Base-by-base conservation (phyloP, 768 basidiomycete species). In the Jaapia argillacea region DNA sequence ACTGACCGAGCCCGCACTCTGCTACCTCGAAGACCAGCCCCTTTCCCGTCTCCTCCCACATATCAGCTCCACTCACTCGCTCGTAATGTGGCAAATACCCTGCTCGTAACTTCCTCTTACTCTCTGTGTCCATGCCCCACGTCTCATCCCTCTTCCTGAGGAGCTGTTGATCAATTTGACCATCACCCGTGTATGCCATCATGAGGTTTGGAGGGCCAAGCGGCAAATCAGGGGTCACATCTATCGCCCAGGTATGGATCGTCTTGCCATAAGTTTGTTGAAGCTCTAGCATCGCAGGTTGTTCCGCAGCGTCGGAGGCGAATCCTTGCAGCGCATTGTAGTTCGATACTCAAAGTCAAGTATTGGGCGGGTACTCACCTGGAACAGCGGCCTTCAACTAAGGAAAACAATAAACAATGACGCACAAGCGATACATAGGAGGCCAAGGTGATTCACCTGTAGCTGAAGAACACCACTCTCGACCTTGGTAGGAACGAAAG, bases 181-280 rank as follows among this genome's bases (percentile, higher is more conserved):
- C 56, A 40, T 69, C 63, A 1, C 42, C 51, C 6, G 67, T 68
- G 49, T 64, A 67, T 18, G 64, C 57, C 62, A 70, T 66, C 73
- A 74, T 71, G 37, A 72, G 58, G 28, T 61, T 55, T 2, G 71
- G 72, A 1, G 67, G 70, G 14, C 70, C 71, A 33, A 74, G 54
- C 2, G 67, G 69, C 21, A 69, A 44, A 26, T 68, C 65, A 0
- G 69, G 63, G 46, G 64, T 46, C 24, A 55, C 57, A 46, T 71
- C 70, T 36, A 50, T 48, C 10, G 60, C 51, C 62, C 67, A 67
- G 7, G 63, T 65, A n/a, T 64, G 60, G 24, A 65, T 58, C 3
- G 62, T 56, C 58, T 72, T 75, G 31, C 70, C 74, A 45, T 72
- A 75, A 3, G 69, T 69, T 36, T 59, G 55, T 43, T 74, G 68